These are phyloP conservation scores for Medicago lupulina DNA, from an alignment of 306 rosid species.

Conservation along the genomic window DNA sequence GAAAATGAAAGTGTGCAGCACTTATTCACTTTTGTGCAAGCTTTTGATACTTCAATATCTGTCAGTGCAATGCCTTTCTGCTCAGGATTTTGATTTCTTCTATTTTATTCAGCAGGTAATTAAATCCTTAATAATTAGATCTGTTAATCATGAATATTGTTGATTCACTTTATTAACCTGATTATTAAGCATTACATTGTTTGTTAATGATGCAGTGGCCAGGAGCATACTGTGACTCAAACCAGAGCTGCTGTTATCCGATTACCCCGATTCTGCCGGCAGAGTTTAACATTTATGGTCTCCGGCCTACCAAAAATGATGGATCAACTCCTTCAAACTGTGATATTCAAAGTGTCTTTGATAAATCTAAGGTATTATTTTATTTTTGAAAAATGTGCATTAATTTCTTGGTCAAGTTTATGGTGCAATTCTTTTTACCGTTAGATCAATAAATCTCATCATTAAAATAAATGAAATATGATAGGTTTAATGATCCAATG, in stretches of 20 bases:
- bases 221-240: slow-evolving; percentile 77
- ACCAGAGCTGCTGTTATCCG: slow-evolving; percentile 72
- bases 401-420: no score
- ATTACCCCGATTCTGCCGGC: slow-evolving; percentile 67
- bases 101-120: slow-evolving; percentile 82
- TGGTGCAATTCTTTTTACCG: no score
- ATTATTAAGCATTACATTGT: neutral
- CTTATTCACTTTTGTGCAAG: slow-evolving; percentile 41
- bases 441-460: no score
- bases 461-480: no score
- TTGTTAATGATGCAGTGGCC: slow-evolving; percentile 64
- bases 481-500: no score
- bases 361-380: slow-evolving; percentile 62
- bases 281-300: slow-evolving; percentile 73
- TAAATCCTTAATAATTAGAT: neutral
- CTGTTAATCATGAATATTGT: neutral
- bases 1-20: slow-evolving; percentile 46
- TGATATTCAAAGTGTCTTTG: slow-evolving; percentile 65
- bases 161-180: neutral
- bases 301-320: slow-evolving; percentile 70
- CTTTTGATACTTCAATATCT: slow-evolving; percentile 58
- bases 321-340: slow-evolving; percentile 73
- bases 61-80: slow-evolving; percentile 50
- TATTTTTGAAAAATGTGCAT: neutral
- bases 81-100: slow-evolving; percentile 72